Percentiles rank a stretch among this genome's conserved stretches.
phyloP scores from a whole-genome alignment of 2,329 filamentous ascomycete species.

The Rosellinia necatrix region DNA sequence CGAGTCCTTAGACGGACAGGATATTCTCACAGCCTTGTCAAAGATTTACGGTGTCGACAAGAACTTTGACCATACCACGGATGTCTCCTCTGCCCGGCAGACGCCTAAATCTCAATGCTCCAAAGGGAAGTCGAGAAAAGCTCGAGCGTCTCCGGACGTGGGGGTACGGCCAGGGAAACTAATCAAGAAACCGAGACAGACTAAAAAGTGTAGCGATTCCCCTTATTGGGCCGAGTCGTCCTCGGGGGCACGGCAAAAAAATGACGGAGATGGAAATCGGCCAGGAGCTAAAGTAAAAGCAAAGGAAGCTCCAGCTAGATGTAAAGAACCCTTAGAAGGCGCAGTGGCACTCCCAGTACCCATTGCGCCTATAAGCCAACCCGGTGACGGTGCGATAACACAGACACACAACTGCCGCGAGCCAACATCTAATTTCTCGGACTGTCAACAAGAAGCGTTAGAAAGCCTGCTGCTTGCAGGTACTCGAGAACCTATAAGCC shows the following conservation, averaged over 20 bases:
- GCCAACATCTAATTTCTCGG: not conserved
- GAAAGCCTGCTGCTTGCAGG: not conserved
- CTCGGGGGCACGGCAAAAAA: not conserved
- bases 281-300: not conserved
- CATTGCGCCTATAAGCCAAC: not conserved
- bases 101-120: not conserved
- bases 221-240: constrained; percentile 30
- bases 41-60: constrained; percentile 23
- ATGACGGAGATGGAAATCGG: not conserved
- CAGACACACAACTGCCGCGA: not conserved
- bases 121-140: constrained; percentile 5
- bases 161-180: constrained; percentile 2
- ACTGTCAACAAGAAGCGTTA: not conserved
- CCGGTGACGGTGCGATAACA: not conserved
- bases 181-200: constrained; percentile 13
- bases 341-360: not conserved
- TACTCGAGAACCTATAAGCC: not conserved
- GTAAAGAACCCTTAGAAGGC: not conserved
- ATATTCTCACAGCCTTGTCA: constrained; percentile 34
- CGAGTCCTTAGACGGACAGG: constrained; percentile 35
- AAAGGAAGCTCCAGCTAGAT: not conserved
- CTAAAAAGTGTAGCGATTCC: constrained; percentile 23
- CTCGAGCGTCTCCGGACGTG: not conserved
- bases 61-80: not conserved
- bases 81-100: not conserved